Base-by-base conservation (phyloP, 805 yeast genomes). In the Candida oleophila region DNA sequence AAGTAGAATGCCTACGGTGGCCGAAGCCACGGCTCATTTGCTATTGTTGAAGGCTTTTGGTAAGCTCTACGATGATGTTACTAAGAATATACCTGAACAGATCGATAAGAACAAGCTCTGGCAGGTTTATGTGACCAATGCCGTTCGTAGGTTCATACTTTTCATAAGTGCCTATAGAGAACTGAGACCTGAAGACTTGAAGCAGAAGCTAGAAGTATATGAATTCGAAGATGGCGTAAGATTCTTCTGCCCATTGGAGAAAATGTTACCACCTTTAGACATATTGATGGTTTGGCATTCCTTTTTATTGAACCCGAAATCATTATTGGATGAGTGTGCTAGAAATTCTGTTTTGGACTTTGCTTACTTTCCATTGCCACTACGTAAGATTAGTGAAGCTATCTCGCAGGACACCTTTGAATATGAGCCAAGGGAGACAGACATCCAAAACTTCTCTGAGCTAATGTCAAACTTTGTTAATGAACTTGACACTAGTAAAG, bases 201-300 rank as follows among this genome's bases (percentile, higher is more conserved):
- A 14, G 12, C 5, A 18, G 4, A 25, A 22, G 12, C 20, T 22
- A 4, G 35, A 22, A 19, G 14, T 40, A 3, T 40, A 15, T 14
- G 36, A 28, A 20, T 16, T 12, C 14, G 43, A 30, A 14, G 12
- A 15, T 18, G 22, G 42, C 4, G 33, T 16, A 7, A 22, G 42
- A 16, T 16, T 20, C n/a, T 7, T 21, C 12, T 37, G 28, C 14
- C 18, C 42, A 8, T 20, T 25, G 22, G 35, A 28, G 15, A n/a
- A 3, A 11, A 19, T 36, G 41, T 32, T 49, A 14, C 62, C 62
- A 15, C 61, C 63, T n/a, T 37, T 59, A 14, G 63, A 59, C 49
- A 47, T 57, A n/a, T 21, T 57, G 3, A 45, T 59, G 48, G 61
- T 56, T 4, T 59, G 63, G 63, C 62, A 59, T 46, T 39, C 57